Evolutionary conservation across 1,284 basidiomycete species (phyloP).

Genomic region (Papiliotrema fonsecae): DNA sequence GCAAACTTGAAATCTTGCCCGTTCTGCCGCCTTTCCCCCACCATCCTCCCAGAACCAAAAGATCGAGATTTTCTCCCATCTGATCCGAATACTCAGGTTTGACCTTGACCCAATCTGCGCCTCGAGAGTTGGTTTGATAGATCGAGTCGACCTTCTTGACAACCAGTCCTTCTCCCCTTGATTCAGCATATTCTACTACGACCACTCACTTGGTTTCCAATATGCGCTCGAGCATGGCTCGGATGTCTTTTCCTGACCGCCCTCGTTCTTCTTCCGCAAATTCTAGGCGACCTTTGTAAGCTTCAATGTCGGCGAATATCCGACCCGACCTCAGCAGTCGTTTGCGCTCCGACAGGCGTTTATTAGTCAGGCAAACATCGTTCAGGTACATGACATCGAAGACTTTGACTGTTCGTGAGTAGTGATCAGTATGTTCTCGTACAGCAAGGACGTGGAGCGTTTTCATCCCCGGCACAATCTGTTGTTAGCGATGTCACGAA

Average conservation of each 20-base stretch:
- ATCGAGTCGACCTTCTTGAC: slow-evolving; percentile 75
- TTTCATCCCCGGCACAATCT: slow-evolving; percentile 67
- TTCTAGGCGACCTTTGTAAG: slow-evolving; percentile 70
- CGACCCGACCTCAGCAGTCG: slow-evolving; percentile 35
- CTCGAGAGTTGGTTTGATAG: slow-evolving; percentile 78
- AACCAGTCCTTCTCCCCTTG: slow-evolving; percentile 81
- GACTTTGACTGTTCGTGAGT: slow-evolving; percentile 66
- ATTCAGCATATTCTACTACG: background rate
- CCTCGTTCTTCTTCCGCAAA: slow-evolving; percentile 67
- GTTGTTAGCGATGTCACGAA: slow-evolving; percentile 2
- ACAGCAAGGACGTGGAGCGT: slow-evolving; percentile 83
- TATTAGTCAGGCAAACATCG: slow-evolving; percentile 42
- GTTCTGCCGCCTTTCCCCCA: slow-evolving; percentile 50
- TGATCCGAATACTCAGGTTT: slow-evolving; percentile 79
- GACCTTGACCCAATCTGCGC: slow-evolving; percentile 88
- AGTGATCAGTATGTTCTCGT: background rate
- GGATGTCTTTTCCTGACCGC: slow-evolving; percentile 71
- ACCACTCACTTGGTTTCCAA: slow-evolving; percentile 57
- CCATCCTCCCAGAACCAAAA: slow-evolving; percentile 67
- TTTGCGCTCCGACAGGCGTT: slow-evolving; percentile 47
- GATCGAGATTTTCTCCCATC: slow-evolving; percentile 81
- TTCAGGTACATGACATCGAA: slow-evolving; percentile 89
- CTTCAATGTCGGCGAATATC: slow-evolving; percentile 37
- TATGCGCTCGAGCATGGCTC: slow-evolving; percentile 69
- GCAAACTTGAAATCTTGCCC: slow-evolving; percentile 48